Conservation (phyloP, 2,329 filamentous ascomycete genomes). For the Penicillium sp. region DNA sequence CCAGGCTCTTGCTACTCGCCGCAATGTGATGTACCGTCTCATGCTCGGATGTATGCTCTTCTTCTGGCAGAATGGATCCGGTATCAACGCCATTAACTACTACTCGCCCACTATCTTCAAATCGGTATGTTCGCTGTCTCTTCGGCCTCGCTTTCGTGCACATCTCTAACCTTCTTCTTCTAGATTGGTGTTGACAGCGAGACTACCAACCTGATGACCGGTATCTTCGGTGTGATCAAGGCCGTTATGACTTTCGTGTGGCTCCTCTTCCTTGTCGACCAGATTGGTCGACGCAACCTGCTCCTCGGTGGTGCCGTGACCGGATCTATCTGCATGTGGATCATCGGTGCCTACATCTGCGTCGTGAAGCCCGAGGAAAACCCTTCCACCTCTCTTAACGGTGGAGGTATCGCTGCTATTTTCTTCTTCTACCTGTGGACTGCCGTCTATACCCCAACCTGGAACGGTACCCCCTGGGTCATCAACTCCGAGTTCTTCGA, state of each 20-base stretch:
- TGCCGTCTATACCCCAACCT: constrained; percentile 69
- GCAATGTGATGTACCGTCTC: constrained; percentile 68
- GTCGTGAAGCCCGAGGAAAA: constrained; percentile 34
- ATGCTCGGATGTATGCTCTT: constrained; percentile 74
- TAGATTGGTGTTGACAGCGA: constrained; percentile 60
- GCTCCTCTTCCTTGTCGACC: constrained; percentile 68
- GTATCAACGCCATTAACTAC: constrained; percentile 82
- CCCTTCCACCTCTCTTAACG: constrained; percentile 22
- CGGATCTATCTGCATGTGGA: constrained; percentile 49
- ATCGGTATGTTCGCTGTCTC: constrained; percentile 4
- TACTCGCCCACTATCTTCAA: constrained; percentile 68
- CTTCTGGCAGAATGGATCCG: constrained; percentile 74
- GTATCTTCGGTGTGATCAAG: constrained; percentile 77
- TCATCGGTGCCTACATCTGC: constrained; percentile 37
- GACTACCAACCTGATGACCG: constrained; percentile 64
- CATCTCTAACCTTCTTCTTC: constrained; percentile 3
- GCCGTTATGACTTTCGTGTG: constrained; percentile 67
- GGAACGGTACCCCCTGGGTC: constrained; percentile 77
- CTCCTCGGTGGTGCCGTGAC: constrained; percentile 65
- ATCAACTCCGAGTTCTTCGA: constrained; percentile 74
- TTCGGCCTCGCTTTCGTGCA: background rate
- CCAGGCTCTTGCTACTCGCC: constrained; percentile 53
- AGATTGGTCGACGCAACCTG: constrained; percentile 61
- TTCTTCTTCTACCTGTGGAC: constrained; percentile 75
- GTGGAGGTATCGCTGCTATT: constrained; percentile 46